Evolutionary conservation across 805 yeast genomes (phyloP), one percentile per base, ranked within the genome.

Genomic region (Alloascoidea africana): DNA sequence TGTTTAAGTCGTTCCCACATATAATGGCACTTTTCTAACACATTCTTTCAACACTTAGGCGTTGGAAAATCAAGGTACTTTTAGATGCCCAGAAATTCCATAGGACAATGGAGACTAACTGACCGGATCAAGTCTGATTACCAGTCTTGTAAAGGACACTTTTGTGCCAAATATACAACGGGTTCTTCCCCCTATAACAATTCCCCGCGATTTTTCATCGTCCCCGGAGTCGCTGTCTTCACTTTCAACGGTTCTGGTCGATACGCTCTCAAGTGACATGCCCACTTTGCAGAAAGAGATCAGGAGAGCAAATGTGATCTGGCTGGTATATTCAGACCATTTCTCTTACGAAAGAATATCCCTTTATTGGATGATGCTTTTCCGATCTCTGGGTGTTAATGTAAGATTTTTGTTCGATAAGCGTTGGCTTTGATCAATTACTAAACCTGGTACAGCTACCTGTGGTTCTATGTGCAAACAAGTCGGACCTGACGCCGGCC

Each of bases 241-340:
- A 8, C 30, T 23, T 8, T 68, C 33, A 3, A 81, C 94, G 0
- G 65, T 84, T 3, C 60, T 91, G 3, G 69, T 86, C 1, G 99
- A 91, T 52, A 89, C 97, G 0, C 62, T 76, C 1, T 65, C 64
- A 4, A 66, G 76, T 1, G 93, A 85, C 49, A 57, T 73, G 23
- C 57, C 59, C 1, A 52, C 59, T 0, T 58, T 91, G 11, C 83
- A 81, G 41, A 62, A 67, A 19, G 95, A 85, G 52, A 68, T 91
- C 44, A 68, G 94, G 35, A 67, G 70, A 38, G 91, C 96, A 0
- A 89, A 83, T 55, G 96, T 86, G 11, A 81, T 91, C 2, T 81
- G 96, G 89, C 66, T 91, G n/a, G 85, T 91, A 0, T 91, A 87
- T 52, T 72, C 91, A 2, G 97, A 87, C 51, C 94, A 86, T 50